phyloP scores from a whole-genome alignment of 139 green algal species.

The Trebouxia sp. region DNA sequence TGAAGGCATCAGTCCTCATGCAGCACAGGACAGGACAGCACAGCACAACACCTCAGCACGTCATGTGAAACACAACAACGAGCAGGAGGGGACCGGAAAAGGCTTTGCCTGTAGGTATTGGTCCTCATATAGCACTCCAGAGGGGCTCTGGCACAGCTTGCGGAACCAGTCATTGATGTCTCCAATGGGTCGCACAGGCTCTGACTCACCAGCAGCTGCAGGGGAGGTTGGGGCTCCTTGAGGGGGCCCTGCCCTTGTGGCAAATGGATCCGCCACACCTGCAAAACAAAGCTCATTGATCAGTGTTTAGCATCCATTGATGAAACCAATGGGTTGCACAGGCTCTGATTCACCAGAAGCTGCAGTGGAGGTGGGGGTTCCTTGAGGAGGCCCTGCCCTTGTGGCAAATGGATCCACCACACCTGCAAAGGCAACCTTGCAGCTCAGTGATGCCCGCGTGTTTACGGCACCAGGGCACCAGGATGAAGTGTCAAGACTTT shows the following conservation, averaged over 20 bases:
- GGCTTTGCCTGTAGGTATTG: constrained; percentile 81
- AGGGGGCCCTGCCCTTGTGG: constrained; percentile 15
- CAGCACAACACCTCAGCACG: too few species aligned
- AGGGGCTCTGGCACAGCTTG: constrained; percentile 52
- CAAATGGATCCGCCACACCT: constrained; percentile 34
- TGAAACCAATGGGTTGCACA: constrained; percentile 54
- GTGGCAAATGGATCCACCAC: constrained; percentile 36
- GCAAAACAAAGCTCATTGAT: not conserved
- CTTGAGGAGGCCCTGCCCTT: constrained; percentile 4
- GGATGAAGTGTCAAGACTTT: too few species aligned
- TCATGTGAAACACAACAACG: not conserved
- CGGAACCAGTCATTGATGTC: constrained; percentile 68
- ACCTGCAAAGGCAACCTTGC: not conserved
- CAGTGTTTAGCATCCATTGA: constrained; percentile 71
- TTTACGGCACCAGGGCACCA: too few species aligned
- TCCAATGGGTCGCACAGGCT: constrained; percentile 49
- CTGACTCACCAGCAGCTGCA: not conserved
- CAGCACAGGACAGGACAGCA: too few species aligned
- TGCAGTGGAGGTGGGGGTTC: not conserved
- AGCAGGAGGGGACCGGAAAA: not conserved
- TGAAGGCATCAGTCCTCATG: too few species aligned
- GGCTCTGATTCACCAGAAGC: not conserved
- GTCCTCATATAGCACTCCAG: constrained; percentile 96
- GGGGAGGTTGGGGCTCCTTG: constrained; percentile 4
- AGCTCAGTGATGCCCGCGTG: too few species aligned